Evolutionary conservation across 805 yeast species (phyloP).

Genomic region (Cyberlindnera amylophila): DNA sequence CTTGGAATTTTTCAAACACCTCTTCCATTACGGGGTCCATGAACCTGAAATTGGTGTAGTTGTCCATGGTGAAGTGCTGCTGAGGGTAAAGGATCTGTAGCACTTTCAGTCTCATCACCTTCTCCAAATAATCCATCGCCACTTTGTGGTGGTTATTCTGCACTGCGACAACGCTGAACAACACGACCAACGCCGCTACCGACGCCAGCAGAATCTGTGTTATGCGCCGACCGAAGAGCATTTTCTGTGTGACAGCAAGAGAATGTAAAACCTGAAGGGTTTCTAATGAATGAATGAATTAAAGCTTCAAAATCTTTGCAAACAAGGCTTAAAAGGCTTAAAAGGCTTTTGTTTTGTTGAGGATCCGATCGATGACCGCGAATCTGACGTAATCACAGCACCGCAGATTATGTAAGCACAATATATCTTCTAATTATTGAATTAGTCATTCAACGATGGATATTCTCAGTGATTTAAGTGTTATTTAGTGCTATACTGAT

Average conservation of each 20-base stretch:
- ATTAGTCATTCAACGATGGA: too few species aligned
- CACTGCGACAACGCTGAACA: slow-evolving; percentile 8
- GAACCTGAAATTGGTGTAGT: slow-evolving; percentile 18
- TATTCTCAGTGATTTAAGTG: too few species aligned
- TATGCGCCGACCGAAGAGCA: slow-evolving; percentile 1
- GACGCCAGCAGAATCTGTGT: slow-evolving; percentile 1
- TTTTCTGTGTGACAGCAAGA: background rate
- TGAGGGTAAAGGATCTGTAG: slow-evolving; percentile 25
- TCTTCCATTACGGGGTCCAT: slow-evolving; percentile 16
- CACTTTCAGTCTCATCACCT: slow-evolving; percentile 18
- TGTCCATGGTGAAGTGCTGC: slow-evolving; percentile 20
- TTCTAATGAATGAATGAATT: too few species aligned
- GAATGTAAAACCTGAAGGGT: too few species aligned
- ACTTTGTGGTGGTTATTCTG: slow-evolving; percentile 22
- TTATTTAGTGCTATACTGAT: too few species aligned
- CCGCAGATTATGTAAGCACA: too few species aligned
- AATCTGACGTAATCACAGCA: too few species aligned
- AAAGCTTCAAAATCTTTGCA: too few species aligned
- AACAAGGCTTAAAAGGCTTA: too few species aligned
- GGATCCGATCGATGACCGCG: too few species aligned
- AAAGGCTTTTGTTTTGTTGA: too few species aligned
- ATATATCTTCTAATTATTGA: too few species aligned
- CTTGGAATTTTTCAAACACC: slow-evolving; percentile 7
- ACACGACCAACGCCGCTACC: slow-evolving; percentile 1
- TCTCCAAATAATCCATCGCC: slow-evolving; percentile 20